These are phyloP conservation scores for Leucaena leucocephala DNA, from an alignment of 306 rosid species.

Conservation along the genomic window DNA sequence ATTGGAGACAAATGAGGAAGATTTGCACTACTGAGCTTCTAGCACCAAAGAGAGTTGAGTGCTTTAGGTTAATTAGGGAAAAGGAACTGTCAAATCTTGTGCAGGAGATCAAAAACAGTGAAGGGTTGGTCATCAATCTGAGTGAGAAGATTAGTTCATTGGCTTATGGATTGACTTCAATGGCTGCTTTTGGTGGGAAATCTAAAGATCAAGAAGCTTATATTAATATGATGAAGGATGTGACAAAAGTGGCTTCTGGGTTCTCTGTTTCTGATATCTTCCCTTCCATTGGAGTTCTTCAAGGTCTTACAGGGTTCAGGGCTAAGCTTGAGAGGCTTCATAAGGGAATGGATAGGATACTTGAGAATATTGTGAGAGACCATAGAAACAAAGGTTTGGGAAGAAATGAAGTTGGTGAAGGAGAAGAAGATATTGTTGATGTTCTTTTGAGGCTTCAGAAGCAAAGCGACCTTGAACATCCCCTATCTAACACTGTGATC, in stretches of 20 bases:
- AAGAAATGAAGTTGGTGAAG: neutral
- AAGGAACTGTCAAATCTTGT: constrained; percentile 33
- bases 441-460: constrained; percentile 36
- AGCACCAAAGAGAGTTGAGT: constrained; percentile 28
- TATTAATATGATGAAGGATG: constrained; percentile 22
- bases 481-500: constrained; percentile 31
- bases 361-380: constrained; percentile 35
- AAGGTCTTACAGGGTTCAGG: constrained; percentile 32
- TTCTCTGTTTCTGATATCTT: constrained; percentile 37
- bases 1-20: constrained; percentile 42
- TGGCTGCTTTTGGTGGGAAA: constrained; percentile 36
- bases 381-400: constrained; percentile 16
- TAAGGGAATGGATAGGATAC: constrained; percentile 39
- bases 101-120: constrained; percentile 26
- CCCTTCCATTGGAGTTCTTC: constrained; percentile 40
- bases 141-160: constrained; percentile 17
- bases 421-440: constrained; percentile 42
- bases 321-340: constrained; percentile 34
- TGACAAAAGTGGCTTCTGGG: constrained; percentile 12
- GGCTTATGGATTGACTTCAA: constrained; percentile 33
- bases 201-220: constrained; percentile 39
- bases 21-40: constrained; percentile 36
- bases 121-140: constrained; percentile 37
- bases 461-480: constrained; percentile 36
- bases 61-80: constrained; percentile 31